Evolutionary conservation across 345 rosid genomes (phyloP).

Genomic region (Gossypium bickii): DNA sequence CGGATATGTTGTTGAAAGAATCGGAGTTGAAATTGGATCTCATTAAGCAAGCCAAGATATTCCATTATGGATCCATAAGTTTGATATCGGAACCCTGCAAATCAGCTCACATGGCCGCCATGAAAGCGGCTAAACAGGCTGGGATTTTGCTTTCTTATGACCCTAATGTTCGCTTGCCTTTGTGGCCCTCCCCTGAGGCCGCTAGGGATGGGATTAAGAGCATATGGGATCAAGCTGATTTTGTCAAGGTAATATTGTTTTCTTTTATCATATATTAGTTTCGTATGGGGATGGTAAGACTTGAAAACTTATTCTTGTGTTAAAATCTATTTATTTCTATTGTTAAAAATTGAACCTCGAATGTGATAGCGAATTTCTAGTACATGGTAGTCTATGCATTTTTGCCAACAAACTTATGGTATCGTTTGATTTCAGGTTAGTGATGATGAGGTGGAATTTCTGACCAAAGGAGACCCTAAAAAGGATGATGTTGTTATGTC

Average conservation of each 20-base stretch:
- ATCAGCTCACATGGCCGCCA: slow-evolving; percentile 63
- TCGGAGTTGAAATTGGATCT: slow-evolving; percentile 50
- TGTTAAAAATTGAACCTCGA: too few relatives aligned
- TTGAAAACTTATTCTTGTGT: too few relatives aligned
- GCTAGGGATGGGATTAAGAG: slow-evolving; percentile 59
- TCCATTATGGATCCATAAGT: slow-evolving; percentile 75
- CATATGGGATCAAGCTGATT: slow-evolving; percentile 61
- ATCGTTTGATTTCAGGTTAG: slow-evolving; percentile 28
- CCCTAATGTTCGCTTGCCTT: slow-evolving; percentile 63
- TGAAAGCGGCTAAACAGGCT: slow-evolving; percentile 60
- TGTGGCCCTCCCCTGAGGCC: slow-evolving; percentile 58
- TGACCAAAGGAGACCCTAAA: slow-evolving; percentile 44
- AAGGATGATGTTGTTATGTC: slow-evolving; percentile 55
- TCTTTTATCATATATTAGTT: too few relatives aligned
- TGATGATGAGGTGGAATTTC: slow-evolving; percentile 56
- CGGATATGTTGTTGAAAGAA: slow-evolving; percentile 64
- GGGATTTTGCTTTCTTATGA: slow-evolving; percentile 59
- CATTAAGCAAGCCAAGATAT: slow-evolving; percentile 58
- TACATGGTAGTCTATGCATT: too few relatives aligned
- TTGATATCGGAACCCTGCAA: slow-evolving; percentile 66
- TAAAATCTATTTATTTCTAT: too few relatives aligned
- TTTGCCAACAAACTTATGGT: too few relatives aligned
- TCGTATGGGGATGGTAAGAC: too few relatives aligned
- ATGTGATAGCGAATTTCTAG: too few relatives aligned
- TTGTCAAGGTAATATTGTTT: slow-evolving; percentile 36